These are phyloP conservation scores for Ascochyta clinopodiicola DNA, from an alignment of 2,329 filamentous ascomycete genomes.

Conservation along the genomic window DNA sequence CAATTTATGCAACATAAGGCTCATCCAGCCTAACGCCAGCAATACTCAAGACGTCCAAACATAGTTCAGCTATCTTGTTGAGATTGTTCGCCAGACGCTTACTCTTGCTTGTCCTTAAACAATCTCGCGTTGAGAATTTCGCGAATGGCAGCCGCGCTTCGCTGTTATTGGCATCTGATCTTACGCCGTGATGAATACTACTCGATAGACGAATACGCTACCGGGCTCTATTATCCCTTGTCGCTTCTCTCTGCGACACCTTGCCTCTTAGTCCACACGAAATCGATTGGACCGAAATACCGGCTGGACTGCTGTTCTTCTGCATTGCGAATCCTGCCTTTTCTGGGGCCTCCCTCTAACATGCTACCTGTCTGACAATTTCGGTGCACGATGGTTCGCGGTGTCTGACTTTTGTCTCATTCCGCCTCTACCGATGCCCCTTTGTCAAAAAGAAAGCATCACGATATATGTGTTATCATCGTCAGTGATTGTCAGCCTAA, in stretches of 20 bases:
- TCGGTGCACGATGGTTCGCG: slow-evolving; percentile 68
- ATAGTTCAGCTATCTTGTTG: slow-evolving; percentile 29
- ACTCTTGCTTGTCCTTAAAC: slow-evolving; percentile 50
- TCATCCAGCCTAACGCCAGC: slow-evolving; percentile 29
- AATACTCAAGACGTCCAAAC: slow-evolving; percentile 18
- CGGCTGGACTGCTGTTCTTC: slow-evolving; percentile 60
- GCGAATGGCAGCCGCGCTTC: slow-evolving; percentile 44
- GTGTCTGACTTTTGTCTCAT: slow-evolving; percentile 36
- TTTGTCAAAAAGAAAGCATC: not conserved
- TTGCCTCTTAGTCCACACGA: slow-evolving; percentile 57
- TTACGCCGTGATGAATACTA: slow-evolving; percentile 46
- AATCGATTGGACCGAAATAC: slow-evolving; percentile 58
- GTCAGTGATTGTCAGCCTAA: not conserved
- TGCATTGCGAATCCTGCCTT: slow-evolving; percentile 64
- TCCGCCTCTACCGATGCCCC: not conserved
- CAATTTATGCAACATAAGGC: slow-evolving; percentile 27
- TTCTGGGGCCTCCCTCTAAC: slow-evolving; percentile 57
- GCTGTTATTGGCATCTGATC: slow-evolving; percentile 40
- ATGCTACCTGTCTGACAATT: slow-evolving; percentile 56
- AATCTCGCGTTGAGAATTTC: slow-evolving; percentile 45
- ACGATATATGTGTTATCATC: not conserved
- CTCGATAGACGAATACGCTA: slow-evolving; percentile 47
- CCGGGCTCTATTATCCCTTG: slow-evolving; percentile 44
- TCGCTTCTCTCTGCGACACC: slow-evolving; percentile 61
- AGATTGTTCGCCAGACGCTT: slow-evolving; percentile 42